These are phyloP conservation scores for Psilocybe mexicana DNA, from an alignment of 1,284 basidiomycete species.

Conservation along the genomic window DNA sequence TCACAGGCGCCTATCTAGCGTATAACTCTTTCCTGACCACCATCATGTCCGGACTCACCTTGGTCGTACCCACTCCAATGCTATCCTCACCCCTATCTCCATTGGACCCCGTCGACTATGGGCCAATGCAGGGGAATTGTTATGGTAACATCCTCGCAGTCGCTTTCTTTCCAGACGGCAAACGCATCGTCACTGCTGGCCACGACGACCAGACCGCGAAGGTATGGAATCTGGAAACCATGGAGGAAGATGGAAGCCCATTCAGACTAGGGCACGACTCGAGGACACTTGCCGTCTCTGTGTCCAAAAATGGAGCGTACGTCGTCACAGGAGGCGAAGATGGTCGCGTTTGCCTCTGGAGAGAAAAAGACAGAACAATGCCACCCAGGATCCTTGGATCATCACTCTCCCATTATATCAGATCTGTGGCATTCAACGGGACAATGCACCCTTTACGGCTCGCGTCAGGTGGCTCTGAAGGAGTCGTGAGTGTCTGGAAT, in stretches of 20 bases:
- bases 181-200: conserved; percentile 14
- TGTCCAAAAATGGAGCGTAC: conserved; percentile 6
- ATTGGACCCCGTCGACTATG: background rate
- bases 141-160: conserved; percentile 5
- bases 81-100: background rate
- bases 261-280: background rate
- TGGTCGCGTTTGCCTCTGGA: conserved; percentile 5
- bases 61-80: background rate
- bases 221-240: conserved; percentile 11
- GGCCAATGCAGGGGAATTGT: too few relatives aligned
- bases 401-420: background rate
- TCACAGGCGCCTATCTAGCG: too few relatives aligned
- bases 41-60: background rate
- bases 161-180: conserved; percentile 24
- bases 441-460: background rate
- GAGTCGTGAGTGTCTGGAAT: conserved; percentile 6
- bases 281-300: background rate
- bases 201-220: conserved; percentile 1
- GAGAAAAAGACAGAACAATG: background rate
- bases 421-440: conserved; percentile 1
- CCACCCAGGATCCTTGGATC: background rate
- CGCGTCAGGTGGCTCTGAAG: conserved; percentile 5
- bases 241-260: conserved; percentile 2
- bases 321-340: conserved; percentile 8
- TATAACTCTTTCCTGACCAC: too few relatives aligned